phyloP scores from a whole-genome alignment of 2,329 filamentous ascomycete genomes.

The Xylariaceae sp. region DNA sequence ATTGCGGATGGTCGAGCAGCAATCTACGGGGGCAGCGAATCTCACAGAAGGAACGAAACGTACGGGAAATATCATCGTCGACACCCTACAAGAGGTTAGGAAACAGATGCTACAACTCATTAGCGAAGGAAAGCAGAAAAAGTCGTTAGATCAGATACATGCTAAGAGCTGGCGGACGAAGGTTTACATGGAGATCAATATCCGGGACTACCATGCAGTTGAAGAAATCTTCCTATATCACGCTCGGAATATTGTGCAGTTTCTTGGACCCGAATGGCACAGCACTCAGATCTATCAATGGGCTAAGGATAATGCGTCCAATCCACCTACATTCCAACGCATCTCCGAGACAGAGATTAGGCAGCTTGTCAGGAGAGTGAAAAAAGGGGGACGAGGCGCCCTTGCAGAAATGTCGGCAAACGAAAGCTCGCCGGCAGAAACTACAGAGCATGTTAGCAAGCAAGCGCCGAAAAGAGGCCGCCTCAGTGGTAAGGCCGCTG shows the following conservation, averaged over 20 bases:
- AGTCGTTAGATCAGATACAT: conserved; percentile 38
- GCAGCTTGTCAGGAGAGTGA: conserved; percentile 35
- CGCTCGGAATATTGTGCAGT: conserved; percentile 44
- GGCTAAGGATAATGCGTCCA: conserved; percentile 38
- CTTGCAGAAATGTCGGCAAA: conserved; percentile 10
- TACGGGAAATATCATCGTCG: conserved; percentile 27
- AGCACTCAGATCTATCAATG: conserved; percentile 40
- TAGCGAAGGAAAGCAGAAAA: conserved; percentile 36
- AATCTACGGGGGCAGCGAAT: too few relatives aligned
- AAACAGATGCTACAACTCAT: conserved; percentile 36
- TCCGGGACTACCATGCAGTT: conserved; percentile 45
- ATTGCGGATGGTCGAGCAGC: too few relatives aligned
- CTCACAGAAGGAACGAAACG: neutral
- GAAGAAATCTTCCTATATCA: conserved; percentile 54
- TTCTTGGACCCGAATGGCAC: conserved; percentile 41
- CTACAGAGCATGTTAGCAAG: conserved; percentile 31
- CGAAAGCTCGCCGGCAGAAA: conserved; percentile 28
- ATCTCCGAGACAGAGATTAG: conserved; percentile 36
- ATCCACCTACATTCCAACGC: conserved; percentile 33
- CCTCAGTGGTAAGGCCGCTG: conserved; percentile 51
- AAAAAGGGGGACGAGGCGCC: conserved; percentile 24
- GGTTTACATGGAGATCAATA: conserved; percentile 48
- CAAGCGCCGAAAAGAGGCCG: conserved; percentile 41
- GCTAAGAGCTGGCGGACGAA: conserved; percentile 36
- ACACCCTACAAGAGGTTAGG: conserved; percentile 35